Evolutionary conservation across 805 yeast species (phyloP), one percentile per base, ranked within the genome.

Genomic region (Candida quercuum): DNA sequence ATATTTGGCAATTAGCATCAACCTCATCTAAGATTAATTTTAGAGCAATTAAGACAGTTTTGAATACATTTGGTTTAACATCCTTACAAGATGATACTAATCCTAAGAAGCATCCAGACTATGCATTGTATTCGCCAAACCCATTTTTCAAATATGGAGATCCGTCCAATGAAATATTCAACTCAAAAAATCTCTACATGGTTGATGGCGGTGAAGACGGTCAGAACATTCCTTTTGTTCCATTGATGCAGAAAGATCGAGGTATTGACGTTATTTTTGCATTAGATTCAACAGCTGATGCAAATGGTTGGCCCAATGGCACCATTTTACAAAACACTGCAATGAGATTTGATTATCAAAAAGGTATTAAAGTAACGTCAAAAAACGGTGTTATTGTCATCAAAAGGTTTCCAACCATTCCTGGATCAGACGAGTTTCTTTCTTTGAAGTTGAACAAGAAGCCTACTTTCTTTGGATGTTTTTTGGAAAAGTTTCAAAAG

Each of bases 391-490:
- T 36, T 6, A 45, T 37, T 28, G 38, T 36, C 12, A 72, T 74
- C 36, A 69, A 76, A 15, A 59, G 69, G 3, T 79, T 78, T 60
- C 88, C 88, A 3, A 67, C 75, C 42, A 81, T 81, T 36, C 89
- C 88, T 2, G 75, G 67, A 44, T 54, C 58, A 12, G 55, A 62
- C 11, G 64, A 76, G 2, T 75, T 81, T 47, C 33, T 67, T n/a
- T 57, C 63, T 34, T 47, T 59, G 40, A 73, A 75, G 37, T 64
- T 81, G 38, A 71, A 73, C 9, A 63, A 74, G 9, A 72, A 63
- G 41, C 96, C 96, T 12, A 65, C 79, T 0, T 86, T 87, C 59
- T 83, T 88, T 54, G 96, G 97, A 5, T 89, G 96, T 61, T 28
- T 37, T 35, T 43, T 46, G 27, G 54, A 39, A 13, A 35, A 36